Base-by-base conservation (phyloP, 331 rosid genomes). In the Malus hybrid region DNA sequence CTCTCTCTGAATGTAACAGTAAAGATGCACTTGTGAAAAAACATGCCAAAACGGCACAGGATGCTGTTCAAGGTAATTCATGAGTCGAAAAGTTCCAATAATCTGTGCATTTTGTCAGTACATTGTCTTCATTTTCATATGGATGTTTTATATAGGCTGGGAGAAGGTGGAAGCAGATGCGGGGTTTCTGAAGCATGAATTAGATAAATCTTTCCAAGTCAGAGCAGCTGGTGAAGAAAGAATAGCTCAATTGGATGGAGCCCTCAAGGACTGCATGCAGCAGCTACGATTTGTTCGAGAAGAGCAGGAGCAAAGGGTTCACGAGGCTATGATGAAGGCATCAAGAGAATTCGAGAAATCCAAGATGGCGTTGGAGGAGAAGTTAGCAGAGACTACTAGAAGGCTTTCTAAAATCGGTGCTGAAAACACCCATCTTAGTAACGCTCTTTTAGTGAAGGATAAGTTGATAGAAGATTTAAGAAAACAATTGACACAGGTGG, bases 21-120 rank as follows among this genome's bases (percentile, higher is more conserved):
- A 93, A 91, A 84, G 98, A 91, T 83, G 98, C 89, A 72, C 89
- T 91, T 65, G 86, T 87, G 72, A 91, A 88, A 85, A 88, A 87
- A 77, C 96, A 91, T 68, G 83, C 88, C 18, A 87, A 88, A 76
- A 84, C 80, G 75, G 88, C 87, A 61, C 91, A 91, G 80, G 97
- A 93, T 83, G 90, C 97, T 52, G 82, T 88, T 61, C 87, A 84
- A 75, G 95, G 98, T 93, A 81, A 80, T 75, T 18, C 32, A 11
- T 63, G 33, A 28, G 61, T 69, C 57, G 36, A 24, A 65, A 77
- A 28, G 60, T 68, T 7, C 69, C 78, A 59, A 65, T 67, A 13
- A 10, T n/a, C 42, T 52, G 32, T 29, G 28, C 10, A 29, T 27
- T 31, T 7, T 29, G 46, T 77, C 55, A 20, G 50, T 61, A 27